phyloP scores from a whole-genome alignment of 306 rosid species.

The Chamaecrista fasciculata region DNA sequence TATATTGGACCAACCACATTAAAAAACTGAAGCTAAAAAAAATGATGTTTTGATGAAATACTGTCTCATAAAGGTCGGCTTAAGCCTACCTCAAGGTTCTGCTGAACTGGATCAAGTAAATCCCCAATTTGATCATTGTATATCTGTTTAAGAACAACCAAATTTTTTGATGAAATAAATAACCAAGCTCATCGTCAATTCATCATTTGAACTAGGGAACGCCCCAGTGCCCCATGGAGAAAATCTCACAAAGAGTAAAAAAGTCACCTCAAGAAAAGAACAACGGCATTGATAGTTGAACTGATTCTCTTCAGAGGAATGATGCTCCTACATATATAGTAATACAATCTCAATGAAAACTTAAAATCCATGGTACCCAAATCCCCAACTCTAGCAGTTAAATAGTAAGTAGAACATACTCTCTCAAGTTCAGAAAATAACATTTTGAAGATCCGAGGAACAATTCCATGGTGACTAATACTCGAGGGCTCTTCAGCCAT shows the following conservation, averaged over 20 bases:
- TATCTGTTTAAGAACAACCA: constrained; percentile 28
- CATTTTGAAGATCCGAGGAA: constrained; percentile 83
- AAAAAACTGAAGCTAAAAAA: background rate
- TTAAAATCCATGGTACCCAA: background rate
- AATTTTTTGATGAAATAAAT: no score
- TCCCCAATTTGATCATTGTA: constrained; percentile 47
- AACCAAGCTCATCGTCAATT: constrained; percentile 31
- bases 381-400: constrained; percentile 1
- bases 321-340: constrained; percentile 54
- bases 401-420: constrained; percentile 42
- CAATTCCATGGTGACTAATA: constrained; percentile 72
- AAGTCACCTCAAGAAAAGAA: constrained; percentile 81
- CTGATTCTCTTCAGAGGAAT: constrained; percentile 64
- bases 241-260: background rate
- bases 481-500: constrained; percentile 81
- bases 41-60: constrained; percentile 17
- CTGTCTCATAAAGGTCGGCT: constrained; percentile 5
- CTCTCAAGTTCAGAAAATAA: constrained; percentile 76
- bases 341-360: constrained; percentile 30
- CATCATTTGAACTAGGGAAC: constrained; percentile 29
- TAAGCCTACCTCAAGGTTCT: constrained; percentile 73
- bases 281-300: constrained; percentile 88
- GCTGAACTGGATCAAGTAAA: constrained; percentile 51
- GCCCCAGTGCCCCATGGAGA: background rate
- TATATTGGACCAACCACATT: constrained; percentile 22